Evolutionary conservation across 2,329 filamentous ascomycete species (phyloP), one percentile per base, ranked within the genome.

Genomic region (Venturia oleaginea): DNA sequence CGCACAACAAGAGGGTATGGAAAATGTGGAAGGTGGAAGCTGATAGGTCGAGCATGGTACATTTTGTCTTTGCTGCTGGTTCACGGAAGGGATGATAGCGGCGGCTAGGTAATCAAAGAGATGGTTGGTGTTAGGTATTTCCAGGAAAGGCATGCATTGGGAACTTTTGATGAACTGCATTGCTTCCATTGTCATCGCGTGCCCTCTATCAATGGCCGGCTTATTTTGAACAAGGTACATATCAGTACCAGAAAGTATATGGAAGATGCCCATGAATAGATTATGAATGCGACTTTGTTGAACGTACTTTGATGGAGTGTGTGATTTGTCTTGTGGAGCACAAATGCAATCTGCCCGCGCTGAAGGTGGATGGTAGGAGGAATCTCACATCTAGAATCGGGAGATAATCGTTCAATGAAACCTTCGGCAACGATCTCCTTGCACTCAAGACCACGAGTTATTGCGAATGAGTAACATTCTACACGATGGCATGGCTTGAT

Each of bases 1-100:
- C 69, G 73, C 71, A 37, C 57, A 59, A 64, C 57, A 59, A 51
- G 63, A 64, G 30, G 63, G 63, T 38, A 51, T 60, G 55, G 57
- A 60, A 10, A 57, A 32, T n/a, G 62, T 51, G 17, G 62, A 63
- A 51, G 51, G 51, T 32, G 62, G 46, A 62, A 51, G 61, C 11
- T 57, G 30, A 57, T 34, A 34, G 19, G 15, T 27, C 27, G 22
- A 7, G 11, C 5, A n/a, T 57, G 30, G 46, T 57, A 34, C 15
- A 34, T 5, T 4, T 34, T 8, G 19, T 57, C 6, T 34, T 34
- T 57, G 51, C 24, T 34, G 51, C 51, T 34, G 30, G 22, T 51
- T 22, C 46, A 11, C 27, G 30, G 19, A 57, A 34, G 51, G 32
- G 48, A 15, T 30, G 19, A 22, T 34, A 2, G 30, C 27, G 15